Evolutionary conservation across 805 yeast genomes (phyloP).

Genomic region (Suhomyces tanzawaensis): DNA sequence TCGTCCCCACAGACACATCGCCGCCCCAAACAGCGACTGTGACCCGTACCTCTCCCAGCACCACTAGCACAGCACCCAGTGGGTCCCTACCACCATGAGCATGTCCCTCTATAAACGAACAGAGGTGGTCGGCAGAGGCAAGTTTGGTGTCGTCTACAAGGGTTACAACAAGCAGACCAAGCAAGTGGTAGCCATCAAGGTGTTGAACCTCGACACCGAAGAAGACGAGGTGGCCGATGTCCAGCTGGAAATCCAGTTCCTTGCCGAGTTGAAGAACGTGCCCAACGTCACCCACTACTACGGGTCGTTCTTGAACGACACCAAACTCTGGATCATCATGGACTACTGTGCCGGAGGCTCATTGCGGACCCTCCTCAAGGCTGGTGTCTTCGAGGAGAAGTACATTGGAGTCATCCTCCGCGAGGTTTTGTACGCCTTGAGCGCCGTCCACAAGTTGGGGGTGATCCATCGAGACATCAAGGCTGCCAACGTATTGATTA

Average conservation of each 20-base stretch:
- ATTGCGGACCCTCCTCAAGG: conserved; percentile 75
- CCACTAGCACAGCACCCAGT: background rate
- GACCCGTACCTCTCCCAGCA: background rate
- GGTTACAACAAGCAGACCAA: conserved; percentile 70
- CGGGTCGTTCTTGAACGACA: conserved; percentile 82
- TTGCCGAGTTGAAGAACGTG: conserved; percentile 74
- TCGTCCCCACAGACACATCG: too few species aligned
- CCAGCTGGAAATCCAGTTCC: conserved; percentile 85
- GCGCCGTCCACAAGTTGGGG: conserved; percentile 80
- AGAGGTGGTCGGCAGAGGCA: conserved; percentile 93
- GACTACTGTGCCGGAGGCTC: conserved; percentile 98
- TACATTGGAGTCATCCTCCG: conserved; percentile 81
- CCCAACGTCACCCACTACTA: conserved; percentile 93
- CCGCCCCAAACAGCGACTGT: too few species aligned
- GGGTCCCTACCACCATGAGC: background rate
- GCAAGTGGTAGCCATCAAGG: conserved; percentile 88
- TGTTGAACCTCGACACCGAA: conserved; percentile 85
- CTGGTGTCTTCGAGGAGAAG: conserved; percentile 85
- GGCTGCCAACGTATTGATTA: conserved; percentile 90
- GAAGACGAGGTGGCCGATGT: conserved; percentile 95
- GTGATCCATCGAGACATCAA: conserved; percentile 95
- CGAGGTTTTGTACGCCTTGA: conserved; percentile 75
- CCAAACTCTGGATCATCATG: conserved; percentile 97
- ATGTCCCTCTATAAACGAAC: conserved; percentile 58
- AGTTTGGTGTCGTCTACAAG: conserved; percentile 94